Base-by-base conservation (phyloP, 768 basidiomycete species). In the Omphalotus guepiniiformis region DNA sequence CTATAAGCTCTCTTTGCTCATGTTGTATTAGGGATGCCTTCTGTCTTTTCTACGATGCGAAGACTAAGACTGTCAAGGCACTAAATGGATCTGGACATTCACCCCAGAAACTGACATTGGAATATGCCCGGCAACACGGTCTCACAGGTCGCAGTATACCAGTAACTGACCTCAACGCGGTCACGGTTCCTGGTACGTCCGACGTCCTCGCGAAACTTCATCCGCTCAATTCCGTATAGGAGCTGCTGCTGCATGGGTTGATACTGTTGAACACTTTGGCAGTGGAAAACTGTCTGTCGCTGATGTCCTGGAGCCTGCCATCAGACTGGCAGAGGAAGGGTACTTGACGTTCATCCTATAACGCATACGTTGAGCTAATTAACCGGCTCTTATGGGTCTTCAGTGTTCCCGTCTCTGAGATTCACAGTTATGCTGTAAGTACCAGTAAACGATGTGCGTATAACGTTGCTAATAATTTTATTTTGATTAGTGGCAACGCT, bases 201-300 rank as follows among this genome's bases (percentile, higher is more conserved):
- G 15, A 15, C n/a, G 9, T 23, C 37, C 18, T 9, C 13, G 29
- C 29, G n/a, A 11, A 19, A 38, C 11, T 3, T 5, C 26, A 4
- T 50, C 19, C 43, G 8, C 27, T 56, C 47, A 8, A 22, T 7
- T 26, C 64, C 59, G 19, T 25, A 56, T 59, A 79, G 93, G 95
- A 42, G 87, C 89, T n/a, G 90, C 94, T 3, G 89, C 93, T 27
- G 93, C 93, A 13, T 98, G 95, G 94, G 72, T 89, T 15, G 96
- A 97, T 63, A 88, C 93, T 0, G 74, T 97, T 27, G 79, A 88
- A 50, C 69, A 71, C 30, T 82, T 96, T 45, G 95, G 95, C 15
- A 89, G 82, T 52, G 86, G 90, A 8, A 82, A 78, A 12, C 59
- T 80, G 12, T 65, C 70, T 34, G 55, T 74, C 38, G 78, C 76